Evolutionary conservation across 306 rosid genomes (phyloP).

Genomic region (Vigna nakashimae): DNA sequence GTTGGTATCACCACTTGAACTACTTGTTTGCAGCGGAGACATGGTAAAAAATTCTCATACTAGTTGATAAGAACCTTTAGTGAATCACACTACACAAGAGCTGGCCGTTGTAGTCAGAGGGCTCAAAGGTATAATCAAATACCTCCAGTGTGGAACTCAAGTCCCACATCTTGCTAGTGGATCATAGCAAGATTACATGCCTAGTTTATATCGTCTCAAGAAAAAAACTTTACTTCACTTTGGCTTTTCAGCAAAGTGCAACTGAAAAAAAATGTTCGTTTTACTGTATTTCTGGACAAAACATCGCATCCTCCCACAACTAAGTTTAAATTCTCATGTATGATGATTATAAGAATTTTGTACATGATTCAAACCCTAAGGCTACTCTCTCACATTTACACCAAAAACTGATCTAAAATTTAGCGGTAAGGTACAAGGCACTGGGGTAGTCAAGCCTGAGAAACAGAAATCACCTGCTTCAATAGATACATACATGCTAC

Average conservation of each 20-base stretch:
- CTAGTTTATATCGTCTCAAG: not conserved
- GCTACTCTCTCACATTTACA: not conserved
- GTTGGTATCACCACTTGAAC: no score
- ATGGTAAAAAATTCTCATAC: no score
- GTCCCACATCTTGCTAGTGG: no score
- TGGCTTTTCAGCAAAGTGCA: not conserved
- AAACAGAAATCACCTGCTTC: constrained; percentile 27
- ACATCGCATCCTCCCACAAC: constrained; percentile 22
- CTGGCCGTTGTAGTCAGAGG: no score
- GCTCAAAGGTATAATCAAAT: no score
- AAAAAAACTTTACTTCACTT: not conserved
- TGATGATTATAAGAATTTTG: constrained; percentile 1
- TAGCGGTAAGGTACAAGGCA: constrained; percentile 3
- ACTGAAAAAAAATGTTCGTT: not conserved
- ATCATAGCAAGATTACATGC: not conserved
- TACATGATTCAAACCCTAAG: constrained; percentile 7
- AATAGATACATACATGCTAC: not conserved
- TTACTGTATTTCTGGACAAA: constrained; percentile 8
- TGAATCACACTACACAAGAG: no score
- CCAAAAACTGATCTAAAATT: constrained; percentile 18
- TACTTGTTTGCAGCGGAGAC: no score
- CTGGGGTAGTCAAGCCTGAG: not conserved
- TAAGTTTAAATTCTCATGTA: constrained; percentile 21
- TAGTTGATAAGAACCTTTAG: no score
- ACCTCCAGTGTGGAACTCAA: no score